Base-by-base conservation (phyloP, 2,329 filamentous ascomycete species). In the Lasiodiplodia theobromae region DNA sequence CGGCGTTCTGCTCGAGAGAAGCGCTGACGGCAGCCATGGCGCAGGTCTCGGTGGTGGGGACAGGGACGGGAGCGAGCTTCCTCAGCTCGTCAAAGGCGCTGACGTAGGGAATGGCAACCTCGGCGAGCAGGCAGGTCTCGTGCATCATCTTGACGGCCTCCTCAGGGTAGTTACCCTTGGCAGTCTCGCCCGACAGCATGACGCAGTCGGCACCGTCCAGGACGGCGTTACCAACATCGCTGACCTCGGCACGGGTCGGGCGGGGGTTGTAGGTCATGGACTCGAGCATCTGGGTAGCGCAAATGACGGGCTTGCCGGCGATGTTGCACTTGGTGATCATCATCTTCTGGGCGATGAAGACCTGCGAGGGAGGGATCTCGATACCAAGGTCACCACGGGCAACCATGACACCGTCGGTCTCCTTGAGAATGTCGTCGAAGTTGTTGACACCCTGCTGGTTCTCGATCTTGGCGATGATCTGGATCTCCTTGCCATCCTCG, bases 281-380 rank as follows among this genome's bases (percentile, higher is more conserved):
- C 89, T 99, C 96, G 75, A 99, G 89, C 96, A 99, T 99, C 87
- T 99, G 96, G 51, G 96, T 99, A 70, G 96, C 96, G 84, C 95
- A 98, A 81, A 99, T 97, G 82, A 95, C 94, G 74, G 96, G 96
- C 89, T 99, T 99, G 83, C 96, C 96, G 75, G 94, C 94, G 79
- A 97, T 90, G 87, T 99, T 99, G 90, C 96, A 99, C 91, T 98
- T 98, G 84, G 96, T 94, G 83, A 99, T 99, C 89, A 99, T 94
- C 93, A 99, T 99, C 92, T 99, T 99, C 88, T 99, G 96, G 68
- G 96, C 96, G 75, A 97, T 93, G 84, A 99, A 99, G 74, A 99
- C 96, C 87, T 99, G 96, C 72, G 95, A 93, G 71, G 96, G 95
- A 62, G 96, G 95, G 76, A 99, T 99, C 86, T 99, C 96, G 77